Conservation (phyloP, 2,329 filamentous ascomycete species). For the Paraphaeosphaeria sporulosa region DNA sequence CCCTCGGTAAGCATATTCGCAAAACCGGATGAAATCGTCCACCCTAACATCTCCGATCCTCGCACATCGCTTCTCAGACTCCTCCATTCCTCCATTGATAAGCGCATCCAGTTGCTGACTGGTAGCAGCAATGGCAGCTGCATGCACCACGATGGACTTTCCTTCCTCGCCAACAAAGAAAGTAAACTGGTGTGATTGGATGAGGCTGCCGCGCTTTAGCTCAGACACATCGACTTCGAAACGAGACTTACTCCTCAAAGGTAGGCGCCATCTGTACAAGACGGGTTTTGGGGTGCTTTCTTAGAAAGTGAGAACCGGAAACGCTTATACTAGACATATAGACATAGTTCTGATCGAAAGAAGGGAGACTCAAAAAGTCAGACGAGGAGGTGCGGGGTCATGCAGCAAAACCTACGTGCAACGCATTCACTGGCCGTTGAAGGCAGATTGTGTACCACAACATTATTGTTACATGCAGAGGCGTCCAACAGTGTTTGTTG, state of each 20-base stretch:
- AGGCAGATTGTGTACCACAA: slow-evolving; percentile 7
- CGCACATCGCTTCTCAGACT: slow-evolving; percentile 24
- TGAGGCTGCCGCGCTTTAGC: slow-evolving; percentile 26
- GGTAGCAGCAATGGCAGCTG: slow-evolving; percentile 29
- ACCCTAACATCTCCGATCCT: slow-evolving; percentile 22
- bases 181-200: slow-evolving; percentile 32
- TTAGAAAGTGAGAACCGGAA: too few species aligned
- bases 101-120: slow-evolving; percentile 26
- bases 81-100: slow-evolving; percentile 29
- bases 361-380: too few species aligned
- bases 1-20: slow-evolving; percentile 32
- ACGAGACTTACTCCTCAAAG: slow-evolving; percentile 13
- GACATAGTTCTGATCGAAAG: too few species aligned
- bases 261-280: background rate
- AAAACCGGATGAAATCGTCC: slow-evolving; percentile 34
- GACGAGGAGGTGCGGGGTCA: background rate
- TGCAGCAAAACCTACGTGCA: background rate
- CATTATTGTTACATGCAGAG: background rate
- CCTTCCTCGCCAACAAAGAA: slow-evolving; percentile 29
- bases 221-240: slow-evolving; percentile 4
- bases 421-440: slow-evolving; percentile 15
- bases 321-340: too few species aligned
- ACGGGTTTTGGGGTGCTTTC: background rate
- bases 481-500: too few species aligned
- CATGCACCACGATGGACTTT: slow-evolving; percentile 30